Evolutionary conservation across 495 filamentous ascomycete genomes (phyloP).

Genomic region (Daldinia vernicosa): DNA sequence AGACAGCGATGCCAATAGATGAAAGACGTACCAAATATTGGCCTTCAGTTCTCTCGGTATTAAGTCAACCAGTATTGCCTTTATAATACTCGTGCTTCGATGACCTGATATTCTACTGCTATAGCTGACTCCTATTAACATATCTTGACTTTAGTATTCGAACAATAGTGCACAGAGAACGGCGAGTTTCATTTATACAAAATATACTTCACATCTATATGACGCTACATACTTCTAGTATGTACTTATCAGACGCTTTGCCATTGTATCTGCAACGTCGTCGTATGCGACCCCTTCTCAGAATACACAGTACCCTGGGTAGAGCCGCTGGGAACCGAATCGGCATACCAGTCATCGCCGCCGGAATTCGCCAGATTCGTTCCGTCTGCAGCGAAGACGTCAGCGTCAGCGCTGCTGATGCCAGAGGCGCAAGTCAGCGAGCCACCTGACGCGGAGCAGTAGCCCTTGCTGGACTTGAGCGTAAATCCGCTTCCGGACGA

Average conservation of each 20-base stretch:
- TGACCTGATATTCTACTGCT: no score
- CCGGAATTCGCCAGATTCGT: constrained; percentile 55
- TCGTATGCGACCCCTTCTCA: constrained; percentile 25
- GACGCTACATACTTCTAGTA: not conserved
- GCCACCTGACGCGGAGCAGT: constrained; percentile 60
- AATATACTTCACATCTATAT: no score
- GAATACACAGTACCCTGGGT: constrained; percentile 53
- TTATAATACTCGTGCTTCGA: no score
- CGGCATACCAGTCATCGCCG: constrained; percentile 65
- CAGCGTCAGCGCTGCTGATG: constrained; percentile 47
- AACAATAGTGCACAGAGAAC: no score
- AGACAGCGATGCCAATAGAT: no score
- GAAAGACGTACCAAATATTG: no score
- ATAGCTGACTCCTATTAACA: no score
- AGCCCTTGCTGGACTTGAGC: constrained; percentile 66
- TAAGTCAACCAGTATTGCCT: no score
- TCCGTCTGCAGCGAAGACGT: constrained; percentile 53
- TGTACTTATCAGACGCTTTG: not conserved
- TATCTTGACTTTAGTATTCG: no score
- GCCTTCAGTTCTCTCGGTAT: no score
- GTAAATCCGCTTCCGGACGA: constrained; percentile 61
- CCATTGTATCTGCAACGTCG: constrained; percentile 41
- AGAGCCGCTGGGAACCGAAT: constrained; percentile 63
- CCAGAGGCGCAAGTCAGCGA: constrained; percentile 61
- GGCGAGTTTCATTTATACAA: no score